Base-by-base conservation (phyloP, 2,329 filamentous ascomycete species). In the Sordariomycetes sp. region DNA sequence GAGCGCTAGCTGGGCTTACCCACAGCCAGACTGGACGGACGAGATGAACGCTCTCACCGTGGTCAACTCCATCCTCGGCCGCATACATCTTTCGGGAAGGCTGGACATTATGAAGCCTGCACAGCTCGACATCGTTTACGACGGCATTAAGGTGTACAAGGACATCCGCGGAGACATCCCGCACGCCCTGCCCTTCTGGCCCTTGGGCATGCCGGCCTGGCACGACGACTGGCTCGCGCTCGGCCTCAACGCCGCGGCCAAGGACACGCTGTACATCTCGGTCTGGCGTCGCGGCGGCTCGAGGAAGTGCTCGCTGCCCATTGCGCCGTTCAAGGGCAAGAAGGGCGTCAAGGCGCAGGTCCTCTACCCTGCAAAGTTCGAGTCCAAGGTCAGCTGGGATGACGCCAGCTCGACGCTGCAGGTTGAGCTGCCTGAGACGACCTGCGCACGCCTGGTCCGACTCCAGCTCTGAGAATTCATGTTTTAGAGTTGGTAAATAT, bases 1-100 rank as follows among this genome's bases (percentile, higher is more conserved):
- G 34, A 44, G 53, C 12, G 55, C 51, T 1, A 44, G 42, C 4
- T 59, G 56, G 56, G 51, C 49, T 6, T 59, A 59, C 36, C 56
- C 56, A 0, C 54, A 59, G 34, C 39, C 44, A 0, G 42, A 41
- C 3, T 58, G 54, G 53, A 39, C 39, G 8, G 53, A 55, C 14
- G 56, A 58, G 38, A 46, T 39, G 2, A 59, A 58, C 33, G 53
- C 49, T 0, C 27, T 58, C 17, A 55, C 54, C 0, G 50, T 59
- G 3, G 44, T 56, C 7, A 59, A 58, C 23, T 50, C 47, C 23
- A 32, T 58, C 1, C 43, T 58, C 0, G 55, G 54, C 0, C 46
- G 54, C 0, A 35, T 56, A 0, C 49, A 58, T 36, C 43, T 59
- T 1, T 53, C 50, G 24, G 55, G 54, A 17, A 39, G 45, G 2